These are phyloP conservation scores for Mycosphaerella sp. DNA, from an alignment of 2,329 filamentous ascomycete species.

Conservation along the genomic window DNA sequence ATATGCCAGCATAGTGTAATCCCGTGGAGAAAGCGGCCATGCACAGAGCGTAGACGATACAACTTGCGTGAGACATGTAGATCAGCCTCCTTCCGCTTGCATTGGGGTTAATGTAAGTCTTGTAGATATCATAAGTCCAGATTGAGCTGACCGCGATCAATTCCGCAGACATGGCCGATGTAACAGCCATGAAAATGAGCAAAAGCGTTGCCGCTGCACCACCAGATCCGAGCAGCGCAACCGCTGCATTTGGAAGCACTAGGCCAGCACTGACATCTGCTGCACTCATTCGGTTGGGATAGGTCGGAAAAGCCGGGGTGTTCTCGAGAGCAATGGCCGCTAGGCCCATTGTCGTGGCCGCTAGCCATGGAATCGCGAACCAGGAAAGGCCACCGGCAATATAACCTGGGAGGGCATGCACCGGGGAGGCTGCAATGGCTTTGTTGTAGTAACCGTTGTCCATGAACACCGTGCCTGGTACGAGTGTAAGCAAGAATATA, in stretches of 20 bases:
- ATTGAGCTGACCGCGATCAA: slow-evolving; percentile 84
- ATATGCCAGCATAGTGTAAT: slow-evolving; percentile 56
- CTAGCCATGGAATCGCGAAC: slow-evolving; percentile 91
- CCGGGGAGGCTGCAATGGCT: slow-evolving; percentile 79
- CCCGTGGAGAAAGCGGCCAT: slow-evolving; percentile 76
- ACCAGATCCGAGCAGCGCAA: slow-evolving; percentile 73
- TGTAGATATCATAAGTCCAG: slow-evolving; percentile 82
- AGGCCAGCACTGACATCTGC: slow-evolving; percentile 75
- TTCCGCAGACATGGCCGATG: slow-evolving; percentile 74
- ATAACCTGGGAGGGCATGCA: slow-evolving; percentile 79
- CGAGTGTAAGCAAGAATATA: not conserved
- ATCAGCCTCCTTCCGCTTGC: slow-evolving; percentile 73
- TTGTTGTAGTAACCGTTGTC: slow-evolving; percentile 83
- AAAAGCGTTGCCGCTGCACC: slow-evolving; percentile 73
- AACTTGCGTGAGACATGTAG: slow-evolving; percentile 69
- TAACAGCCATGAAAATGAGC: slow-evolving; percentile 86
- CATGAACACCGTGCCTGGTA: slow-evolving; percentile 68
- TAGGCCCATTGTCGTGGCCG: slow-evolving; percentile 81
- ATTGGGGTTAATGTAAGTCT: slow-evolving; percentile 73
- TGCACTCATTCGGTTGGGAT: slow-evolving; percentile 62
- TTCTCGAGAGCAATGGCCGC: slow-evolving; percentile 73
- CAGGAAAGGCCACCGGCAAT: slow-evolving; percentile 79
- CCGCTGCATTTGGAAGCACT: slow-evolving; percentile 77
- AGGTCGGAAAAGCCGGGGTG: slow-evolving; percentile 66
- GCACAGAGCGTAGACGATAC: slow-evolving; percentile 66